phyloP scores from a whole-genome alignment of 345 rosid genomes.

The Eucalyptus dawsonii region DNA sequence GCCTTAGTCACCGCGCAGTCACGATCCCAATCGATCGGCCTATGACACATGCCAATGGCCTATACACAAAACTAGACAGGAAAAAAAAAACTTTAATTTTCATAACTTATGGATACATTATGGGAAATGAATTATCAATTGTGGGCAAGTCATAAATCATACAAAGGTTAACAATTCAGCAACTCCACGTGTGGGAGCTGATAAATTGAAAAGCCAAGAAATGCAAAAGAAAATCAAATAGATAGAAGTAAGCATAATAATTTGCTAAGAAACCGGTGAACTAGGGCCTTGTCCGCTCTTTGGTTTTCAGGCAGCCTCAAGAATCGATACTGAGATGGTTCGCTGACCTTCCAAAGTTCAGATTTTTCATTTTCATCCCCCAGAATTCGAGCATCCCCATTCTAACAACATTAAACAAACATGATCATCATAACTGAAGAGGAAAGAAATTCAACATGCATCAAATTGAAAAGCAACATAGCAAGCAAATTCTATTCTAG shows the following conservation, averaged over 20 bases:
- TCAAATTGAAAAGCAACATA: neutral
- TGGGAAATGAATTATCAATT: neutral
- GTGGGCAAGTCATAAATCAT: neutral
- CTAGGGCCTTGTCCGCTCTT: conserved; percentile 50
- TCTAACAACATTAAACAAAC: conserved; percentile 22
- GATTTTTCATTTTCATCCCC: conserved; percentile 87
- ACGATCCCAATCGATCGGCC: too few species aligned
- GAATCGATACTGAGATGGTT: conserved; percentile 77
- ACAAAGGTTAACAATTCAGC: neutral
- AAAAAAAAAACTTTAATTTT: neutral
- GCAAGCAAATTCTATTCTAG: neutral
- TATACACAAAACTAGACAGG: neutral
- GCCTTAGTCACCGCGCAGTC: accelerated
- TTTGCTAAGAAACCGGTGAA: neutral
- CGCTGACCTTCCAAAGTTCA: conserved; percentile 86
- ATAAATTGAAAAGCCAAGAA: neutral
- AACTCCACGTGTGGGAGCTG: neutral
- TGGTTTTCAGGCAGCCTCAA: conserved; percentile 79
- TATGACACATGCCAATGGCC: neutral
- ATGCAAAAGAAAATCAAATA: neutral
- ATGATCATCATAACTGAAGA: neutral
- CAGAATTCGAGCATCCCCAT: conserved; percentile 78
- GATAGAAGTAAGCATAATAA: neutral
- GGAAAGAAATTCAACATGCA: neutral
- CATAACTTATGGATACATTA: neutral